Conservation (phyloP, 352 stramenopile genomes). For the Phytophthora lateralis region DNA sequence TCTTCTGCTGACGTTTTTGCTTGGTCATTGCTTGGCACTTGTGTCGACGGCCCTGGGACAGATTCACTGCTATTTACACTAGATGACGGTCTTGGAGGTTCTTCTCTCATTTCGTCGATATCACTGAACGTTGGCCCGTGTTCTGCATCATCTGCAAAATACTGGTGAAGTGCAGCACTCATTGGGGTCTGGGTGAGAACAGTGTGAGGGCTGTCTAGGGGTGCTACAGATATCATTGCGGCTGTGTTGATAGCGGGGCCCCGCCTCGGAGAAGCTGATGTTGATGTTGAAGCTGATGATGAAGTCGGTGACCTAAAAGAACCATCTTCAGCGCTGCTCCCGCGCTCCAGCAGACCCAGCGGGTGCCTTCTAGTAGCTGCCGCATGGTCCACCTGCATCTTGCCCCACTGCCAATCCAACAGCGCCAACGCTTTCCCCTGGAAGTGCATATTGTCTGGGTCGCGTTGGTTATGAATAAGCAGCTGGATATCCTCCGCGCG, state of each 20-base stretch:
- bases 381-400: conserved; percentile 46
- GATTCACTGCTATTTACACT: conserved; percentile 4
- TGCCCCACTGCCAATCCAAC: conserved; percentile 85
- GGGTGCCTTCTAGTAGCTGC: conserved; percentile 12
- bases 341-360: conserved; percentile 34
- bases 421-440: conserved; percentile 87
- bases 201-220: conserved; percentile 44
- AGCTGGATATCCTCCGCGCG: conserved; percentile 85
- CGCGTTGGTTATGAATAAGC: conserved; percentile 82
- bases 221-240: conserved; percentile 12
- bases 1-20: conserved; percentile 17
- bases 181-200: conserved; percentile 63
- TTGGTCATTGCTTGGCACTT: conserved; percentile 6
- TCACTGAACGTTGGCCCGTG: conserved; percentile 11
- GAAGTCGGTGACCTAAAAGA: conserved; percentile 26
- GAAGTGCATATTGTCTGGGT: conserved; percentile 89
- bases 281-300: conserved; percentile 25
- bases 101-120: conserved; percentile 15
- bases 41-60: conserved; percentile 9
- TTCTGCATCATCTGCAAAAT: conserved; percentile 50
- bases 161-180: conserved; percentile 53
- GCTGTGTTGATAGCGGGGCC: conserved; percentile 5
- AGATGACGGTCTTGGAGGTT: conserved; percentile 3
- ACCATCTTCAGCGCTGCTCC: conserved; percentile 32
- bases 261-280: conserved; percentile 16